A percentile compares a stretch with the other conserved stretches of the same genome.
Conservation (phyloP, 345 rosid genomes). For the Citropsis articulata region DNA sequence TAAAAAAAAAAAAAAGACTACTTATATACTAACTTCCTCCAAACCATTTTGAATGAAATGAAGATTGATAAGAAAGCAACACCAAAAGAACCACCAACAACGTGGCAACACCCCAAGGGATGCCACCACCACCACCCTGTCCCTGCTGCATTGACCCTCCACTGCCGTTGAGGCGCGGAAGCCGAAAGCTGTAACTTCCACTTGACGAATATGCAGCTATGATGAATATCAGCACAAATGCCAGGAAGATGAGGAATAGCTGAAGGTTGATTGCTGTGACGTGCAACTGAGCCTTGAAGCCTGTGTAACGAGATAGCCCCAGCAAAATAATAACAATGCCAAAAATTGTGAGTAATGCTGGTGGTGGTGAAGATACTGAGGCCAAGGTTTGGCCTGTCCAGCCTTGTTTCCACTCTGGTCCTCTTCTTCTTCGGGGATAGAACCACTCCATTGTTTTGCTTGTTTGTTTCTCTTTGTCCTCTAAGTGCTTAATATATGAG, state of each 20-base stretch:
- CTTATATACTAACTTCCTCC: conserved; percentile 22
- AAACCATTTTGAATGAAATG: conserved; percentile 55
- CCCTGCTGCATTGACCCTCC: not conserved
- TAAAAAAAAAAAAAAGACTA: no score
- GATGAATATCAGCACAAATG: conserved; percentile 33
- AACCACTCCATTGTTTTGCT: conserved; percentile 48
- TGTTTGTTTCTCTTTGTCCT: not conserved
- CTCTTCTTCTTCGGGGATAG: conserved; percentile 50
- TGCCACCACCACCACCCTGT: conserved; percentile 22
- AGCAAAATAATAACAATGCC: conserved; percentile 46
- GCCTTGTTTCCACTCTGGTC: conserved; percentile 57
- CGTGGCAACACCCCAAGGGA: conserved; percentile 45
- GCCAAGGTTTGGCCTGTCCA: conserved; percentile 40
- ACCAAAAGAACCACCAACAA: conserved; percentile 36
- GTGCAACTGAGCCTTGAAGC: conserved; percentile 32
- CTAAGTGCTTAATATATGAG: not conserved
- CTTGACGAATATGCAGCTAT: conserved; percentile 23
- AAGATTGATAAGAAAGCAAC: conserved; percentile 49
- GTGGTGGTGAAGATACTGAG: conserved; percentile 40
- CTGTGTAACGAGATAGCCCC: conserved; percentile 37
- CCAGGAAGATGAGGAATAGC: conserved; percentile 32
- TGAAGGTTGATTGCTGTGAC: conserved; percentile 33
- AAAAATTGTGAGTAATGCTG: conserved; percentile 40
- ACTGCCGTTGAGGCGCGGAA: not conserved
- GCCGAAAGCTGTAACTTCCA: conserved; percentile 20